Evolutionary conservation across 2,329 filamentous ascomycete species (phyloP).

Genomic region (Pseudocercospora fuligena): DNA sequence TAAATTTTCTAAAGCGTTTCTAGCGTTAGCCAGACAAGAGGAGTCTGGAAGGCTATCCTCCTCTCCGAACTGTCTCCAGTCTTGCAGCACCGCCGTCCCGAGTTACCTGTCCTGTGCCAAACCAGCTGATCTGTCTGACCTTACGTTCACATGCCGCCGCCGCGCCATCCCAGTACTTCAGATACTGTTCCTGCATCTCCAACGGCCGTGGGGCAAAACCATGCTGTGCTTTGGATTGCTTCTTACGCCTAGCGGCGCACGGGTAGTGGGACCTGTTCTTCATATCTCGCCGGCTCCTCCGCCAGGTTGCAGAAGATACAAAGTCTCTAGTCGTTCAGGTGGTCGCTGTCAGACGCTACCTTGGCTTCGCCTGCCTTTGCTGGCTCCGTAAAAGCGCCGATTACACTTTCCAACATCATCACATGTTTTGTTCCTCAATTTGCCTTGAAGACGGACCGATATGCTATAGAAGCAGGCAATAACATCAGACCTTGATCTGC

Average conservation of each 20-base stretch:
- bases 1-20: not conserved
- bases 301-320: not conserved
- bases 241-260: not conserved
- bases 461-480: slow-evolving; percentile 10
- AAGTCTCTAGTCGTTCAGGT: not conserved
- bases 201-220: not conserved
- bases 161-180: not conserved
- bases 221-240: not conserved
- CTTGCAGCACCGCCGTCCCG: not conserved
- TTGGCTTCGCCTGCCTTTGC: not conserved
- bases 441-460: slow-evolving; percentile 10
- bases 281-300: not conserved
- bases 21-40: not conserved
- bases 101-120: not conserved
- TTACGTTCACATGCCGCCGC: slow-evolving; percentile 1
- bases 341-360: not conserved
- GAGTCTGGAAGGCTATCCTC: not conserved
- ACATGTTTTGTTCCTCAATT: not conserved
- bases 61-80: slow-evolving; percentile 2
- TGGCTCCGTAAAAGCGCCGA: slow-evolving; percentile 8
- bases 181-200: not conserved
- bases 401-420: not conserved
- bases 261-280: not conserved
- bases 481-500: not conserved
- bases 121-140: slow-evolving; percentile 1